A percentile compares a stretch with the other conserved stretches of the same genome.
Conservation (phyloP, 106 monocot species). For the Vanilla planifolia region DNA sequence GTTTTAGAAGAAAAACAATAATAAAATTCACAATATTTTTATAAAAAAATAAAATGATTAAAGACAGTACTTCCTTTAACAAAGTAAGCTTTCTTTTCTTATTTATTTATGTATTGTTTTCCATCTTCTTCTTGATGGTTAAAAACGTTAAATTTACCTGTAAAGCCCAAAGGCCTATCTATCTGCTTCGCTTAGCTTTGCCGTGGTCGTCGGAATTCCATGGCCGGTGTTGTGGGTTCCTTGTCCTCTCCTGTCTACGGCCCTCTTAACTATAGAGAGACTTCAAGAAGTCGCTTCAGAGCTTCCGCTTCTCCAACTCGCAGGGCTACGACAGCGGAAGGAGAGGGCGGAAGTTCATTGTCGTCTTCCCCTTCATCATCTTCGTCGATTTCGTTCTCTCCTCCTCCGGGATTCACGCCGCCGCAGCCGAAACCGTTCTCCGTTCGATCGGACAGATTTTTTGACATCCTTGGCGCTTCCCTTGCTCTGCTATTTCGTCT, state of each 20-base stretch:
- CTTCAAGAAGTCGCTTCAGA: background rate
- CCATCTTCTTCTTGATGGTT: too few species aligned
- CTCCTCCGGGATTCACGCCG: slow-evolving; percentile 10
- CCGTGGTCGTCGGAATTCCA: background rate
- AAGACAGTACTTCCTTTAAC: too few species aligned
- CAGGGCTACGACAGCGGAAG: background rate
- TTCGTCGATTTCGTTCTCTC: slow-evolving; percentile 1
- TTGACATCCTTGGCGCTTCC: slow-evolving; percentile 17
- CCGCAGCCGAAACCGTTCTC: slow-evolving; percentile 15
- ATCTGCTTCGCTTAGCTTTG: too few species aligned
- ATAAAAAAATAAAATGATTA: too few species aligned
- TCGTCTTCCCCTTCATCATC: background rate
- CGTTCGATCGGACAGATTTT: slow-evolving; percentile 15
- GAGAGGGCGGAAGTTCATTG: slow-evolving; percentile 5
- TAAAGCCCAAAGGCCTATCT: too few species aligned
- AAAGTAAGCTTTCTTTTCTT: too few species aligned
- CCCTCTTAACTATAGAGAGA: background rate
- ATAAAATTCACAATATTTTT: too few species aligned
- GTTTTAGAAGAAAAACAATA: too few species aligned
- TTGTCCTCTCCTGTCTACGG: background rate
- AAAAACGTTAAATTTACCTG: too few species aligned
- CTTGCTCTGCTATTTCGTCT: slow-evolving; percentile 17
- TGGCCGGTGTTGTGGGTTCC: slow-evolving; percentile 7
- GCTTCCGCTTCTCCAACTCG: slow-evolving; percentile 5
- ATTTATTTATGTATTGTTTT: too few species aligned